Evolutionary conservation across 2,329 filamentous ascomycete genomes (phyloP).

Genomic region (Sphaerulina populicola): DNA sequence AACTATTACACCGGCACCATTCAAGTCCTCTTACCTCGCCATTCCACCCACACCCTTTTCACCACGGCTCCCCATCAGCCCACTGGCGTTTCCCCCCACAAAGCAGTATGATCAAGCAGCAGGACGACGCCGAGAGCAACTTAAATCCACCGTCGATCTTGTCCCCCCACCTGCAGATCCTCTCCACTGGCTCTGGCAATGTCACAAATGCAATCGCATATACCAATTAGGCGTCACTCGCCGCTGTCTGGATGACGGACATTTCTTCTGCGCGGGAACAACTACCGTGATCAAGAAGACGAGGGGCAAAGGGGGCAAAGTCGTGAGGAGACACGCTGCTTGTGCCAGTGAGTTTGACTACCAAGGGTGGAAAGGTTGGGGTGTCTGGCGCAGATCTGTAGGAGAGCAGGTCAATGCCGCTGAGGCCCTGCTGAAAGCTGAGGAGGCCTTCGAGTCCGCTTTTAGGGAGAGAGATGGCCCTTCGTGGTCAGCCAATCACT

Average conservation of each 20-base stretch:
- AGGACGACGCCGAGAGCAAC: conserved; percentile 7
- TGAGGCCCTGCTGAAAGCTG: conserved; percentile 18
- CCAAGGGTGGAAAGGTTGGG: conserved; percentile 43
- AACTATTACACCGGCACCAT: conserved; percentile 35
- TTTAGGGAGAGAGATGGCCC: neutral
- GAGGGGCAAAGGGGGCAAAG: conserved; percentile 27
- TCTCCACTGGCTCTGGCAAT: conserved; percentile 46
- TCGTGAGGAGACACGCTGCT: conserved; percentile 33
- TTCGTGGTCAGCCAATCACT: neutral
- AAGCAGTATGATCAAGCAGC: neutral
- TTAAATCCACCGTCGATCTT: conserved; percentile 15
- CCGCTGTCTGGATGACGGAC: conserved; percentile 48
- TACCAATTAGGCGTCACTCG: conserved; percentile 46
- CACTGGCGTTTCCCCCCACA: conserved; percentile 10
- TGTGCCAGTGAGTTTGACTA: conserved; percentile 49
- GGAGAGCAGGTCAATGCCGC: conserved; percentile 21
- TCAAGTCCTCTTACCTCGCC: conserved; percentile 38
- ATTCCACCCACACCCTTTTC: conserved; percentile 42
- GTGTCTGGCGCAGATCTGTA: conserved; percentile 36
- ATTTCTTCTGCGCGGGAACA: conserved; percentile 46
- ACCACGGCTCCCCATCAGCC: conserved; percentile 19
- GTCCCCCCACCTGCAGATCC: conserved; percentile 29
- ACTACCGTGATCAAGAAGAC: conserved; percentile 35
- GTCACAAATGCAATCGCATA: conserved; percentile 43
- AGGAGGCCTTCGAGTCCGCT: conserved; percentile 9